These are phyloP conservation scores for Lasiosphaeria hispida DNA, from an alignment of 495 filamentous ascomycete species.

Conservation along the genomic window DNA sequence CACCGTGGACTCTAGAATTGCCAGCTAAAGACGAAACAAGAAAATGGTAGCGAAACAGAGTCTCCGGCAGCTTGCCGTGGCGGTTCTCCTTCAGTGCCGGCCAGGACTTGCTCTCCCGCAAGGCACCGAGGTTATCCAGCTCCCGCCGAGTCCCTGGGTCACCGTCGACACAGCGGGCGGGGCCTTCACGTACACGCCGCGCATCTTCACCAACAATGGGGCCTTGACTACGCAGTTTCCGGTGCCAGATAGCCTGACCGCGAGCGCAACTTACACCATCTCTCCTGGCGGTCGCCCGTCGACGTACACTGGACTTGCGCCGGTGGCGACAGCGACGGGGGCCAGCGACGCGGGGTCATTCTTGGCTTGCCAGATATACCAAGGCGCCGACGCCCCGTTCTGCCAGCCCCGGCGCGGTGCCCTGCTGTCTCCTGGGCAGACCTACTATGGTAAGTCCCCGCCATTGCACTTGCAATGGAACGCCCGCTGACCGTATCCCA, in stretches of 20 bases:
- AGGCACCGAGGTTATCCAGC: constrained; percentile 5
- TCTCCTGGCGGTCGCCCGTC: constrained; percentile 12
- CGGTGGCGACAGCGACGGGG: constrained; percentile 26
- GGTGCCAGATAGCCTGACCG: constrained; percentile 22
- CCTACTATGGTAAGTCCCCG: constrained; percentile 29
- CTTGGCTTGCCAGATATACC: constrained; percentile 23
- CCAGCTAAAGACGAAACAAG: neutral
- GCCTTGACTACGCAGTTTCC: constrained; percentile 21
- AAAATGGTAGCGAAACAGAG: neutral
- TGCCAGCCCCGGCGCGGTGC: constrained; percentile 27
- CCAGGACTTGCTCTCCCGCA: constrained; percentile 19
- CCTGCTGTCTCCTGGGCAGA: constrained; percentile 18
- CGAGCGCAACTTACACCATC: constrained; percentile 28
- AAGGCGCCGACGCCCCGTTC: constrained; percentile 25
- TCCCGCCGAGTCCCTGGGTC: constrained; percentile 25
- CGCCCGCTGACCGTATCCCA: too few species aligned
- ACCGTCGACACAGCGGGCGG: constrained; percentile 24
- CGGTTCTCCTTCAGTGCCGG: neutral
- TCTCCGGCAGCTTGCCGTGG: constrained; percentile 7
- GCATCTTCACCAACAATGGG: constrained; percentile 24
- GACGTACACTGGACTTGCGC: constrained; percentile 31
- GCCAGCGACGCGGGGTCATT: constrained; percentile 23
- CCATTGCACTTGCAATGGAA: neutral
- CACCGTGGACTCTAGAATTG: neutral
- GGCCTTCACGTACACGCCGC: constrained; percentile 25